Conservation (phyloP, 129 eudicot genomes). For the Pulicaria dysenterica region DNA sequence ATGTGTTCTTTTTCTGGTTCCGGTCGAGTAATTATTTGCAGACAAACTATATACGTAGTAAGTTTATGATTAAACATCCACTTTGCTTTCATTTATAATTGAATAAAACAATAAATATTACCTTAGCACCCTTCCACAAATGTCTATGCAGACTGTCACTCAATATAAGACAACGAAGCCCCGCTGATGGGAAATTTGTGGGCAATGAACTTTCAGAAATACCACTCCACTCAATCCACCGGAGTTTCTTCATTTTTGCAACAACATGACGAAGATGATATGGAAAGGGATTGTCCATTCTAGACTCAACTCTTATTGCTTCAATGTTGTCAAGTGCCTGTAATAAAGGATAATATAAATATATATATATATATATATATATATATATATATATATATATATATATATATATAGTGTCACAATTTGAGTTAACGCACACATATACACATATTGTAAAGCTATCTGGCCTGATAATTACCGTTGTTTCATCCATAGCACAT, state of each 20-base stretch:
- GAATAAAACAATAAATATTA: neutral
- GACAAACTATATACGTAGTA: no score
- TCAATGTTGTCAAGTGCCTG: neutral
- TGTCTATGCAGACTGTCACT: neutral
- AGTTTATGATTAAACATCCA: no score
- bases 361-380: neutral
- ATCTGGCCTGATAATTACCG: neutral
- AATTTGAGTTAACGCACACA: neutral
- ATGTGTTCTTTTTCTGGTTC: no score
- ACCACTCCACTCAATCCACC: neutral
- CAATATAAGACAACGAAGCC: conserved; percentile 21
- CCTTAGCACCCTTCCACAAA: conserved; percentile 22
- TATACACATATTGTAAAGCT: no score
- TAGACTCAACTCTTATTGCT: neutral
- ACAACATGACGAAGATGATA: neutral
- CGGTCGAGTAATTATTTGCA: no score
- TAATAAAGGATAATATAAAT: neutral
- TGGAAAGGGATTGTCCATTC: no score
- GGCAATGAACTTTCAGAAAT: neutral
- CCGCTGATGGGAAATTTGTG: neutral
- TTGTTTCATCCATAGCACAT: neutral
- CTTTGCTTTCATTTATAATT: neutral
- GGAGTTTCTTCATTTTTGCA: conserved; percentile 24
- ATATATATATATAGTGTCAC: neutral
- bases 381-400: no score